phyloP scores from a whole-genome alignment of 2,329 filamentous ascomycete species.

The Talaromyces sp. region DNA sequence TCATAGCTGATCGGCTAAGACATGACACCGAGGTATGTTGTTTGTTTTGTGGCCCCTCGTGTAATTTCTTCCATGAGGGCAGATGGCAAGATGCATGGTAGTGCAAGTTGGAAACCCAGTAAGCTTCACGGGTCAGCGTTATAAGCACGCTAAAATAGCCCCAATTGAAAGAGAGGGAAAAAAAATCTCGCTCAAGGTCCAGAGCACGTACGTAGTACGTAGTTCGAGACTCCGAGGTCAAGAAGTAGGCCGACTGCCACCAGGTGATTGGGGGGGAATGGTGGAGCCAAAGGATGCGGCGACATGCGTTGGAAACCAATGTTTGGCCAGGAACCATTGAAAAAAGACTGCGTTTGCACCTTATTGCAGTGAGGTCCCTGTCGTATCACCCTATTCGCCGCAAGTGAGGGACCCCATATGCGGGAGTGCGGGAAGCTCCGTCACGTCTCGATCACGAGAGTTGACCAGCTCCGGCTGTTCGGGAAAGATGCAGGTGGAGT shows the following conservation, averaged over 20 bases:
- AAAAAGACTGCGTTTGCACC: constrained; percentile 19
- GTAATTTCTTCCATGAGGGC: background rate
- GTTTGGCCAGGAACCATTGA: constrained; percentile 1
- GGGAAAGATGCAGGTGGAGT: constrained; percentile 31
- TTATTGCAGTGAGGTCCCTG: constrained; percentile 19
- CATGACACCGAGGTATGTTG: background rate
- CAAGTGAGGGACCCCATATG: constrained; percentile 20
- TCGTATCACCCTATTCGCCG: constrained; percentile 28
- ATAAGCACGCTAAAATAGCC: background rate
- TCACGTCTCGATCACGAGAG: constrained; percentile 36
- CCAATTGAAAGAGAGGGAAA: background rate
- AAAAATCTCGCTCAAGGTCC: background rate
- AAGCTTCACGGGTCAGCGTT: background rate
- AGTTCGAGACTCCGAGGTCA: background rate
- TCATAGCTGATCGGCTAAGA: background rate
- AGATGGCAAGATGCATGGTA: background rate
- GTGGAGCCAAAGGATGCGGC: constrained; percentile 7
- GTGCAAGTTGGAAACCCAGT: background rate
- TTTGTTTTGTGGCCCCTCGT: background rate
- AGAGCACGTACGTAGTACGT: background rate
- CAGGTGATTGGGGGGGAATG: constrained; percentile 8
- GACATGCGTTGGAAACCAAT: constrained; percentile 11
- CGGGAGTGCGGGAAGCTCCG: constrained; percentile 28
- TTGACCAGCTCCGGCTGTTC: constrained; percentile 29
- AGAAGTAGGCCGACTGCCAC: background rate